phyloP scores from a whole-genome alignment of 2,329 filamentous ascomycete species.

The Sarocladium kiliense region DNA sequence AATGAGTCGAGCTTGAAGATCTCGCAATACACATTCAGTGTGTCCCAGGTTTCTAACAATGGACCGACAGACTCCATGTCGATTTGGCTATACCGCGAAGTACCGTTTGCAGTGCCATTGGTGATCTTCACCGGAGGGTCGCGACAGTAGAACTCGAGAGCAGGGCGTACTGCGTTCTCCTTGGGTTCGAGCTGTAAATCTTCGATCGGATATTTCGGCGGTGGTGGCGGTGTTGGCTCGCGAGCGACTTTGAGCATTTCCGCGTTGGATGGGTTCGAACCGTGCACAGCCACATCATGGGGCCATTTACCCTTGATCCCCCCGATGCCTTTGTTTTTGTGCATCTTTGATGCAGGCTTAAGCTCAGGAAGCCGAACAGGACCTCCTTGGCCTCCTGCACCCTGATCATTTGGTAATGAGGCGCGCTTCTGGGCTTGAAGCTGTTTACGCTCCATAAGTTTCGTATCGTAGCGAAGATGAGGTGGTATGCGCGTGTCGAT shows the following conservation, averaged over 20 bases:
- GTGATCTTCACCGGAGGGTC: constrained; percentile 42
- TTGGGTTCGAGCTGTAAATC: constrained; percentile 77
- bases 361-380: constrained; percentile 63
- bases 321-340: constrained; percentile 47
- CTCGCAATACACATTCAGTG: constrained; percentile 95
- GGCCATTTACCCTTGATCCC: constrained; percentile 34
- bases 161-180: constrained; percentile 62
- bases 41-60: constrained; percentile 90
- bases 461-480: constrained; percentile 76
- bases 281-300: constrained; percentile 21
- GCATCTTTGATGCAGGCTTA: constrained; percentile 66
- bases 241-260: constrained; percentile 23
- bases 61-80: constrained; percentile 80
- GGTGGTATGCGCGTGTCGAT: constrained; percentile 84
- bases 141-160: constrained; percentile 70
- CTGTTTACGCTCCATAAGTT: constrained; percentile 71
- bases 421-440: constrained; percentile 62
- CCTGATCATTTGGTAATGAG: constrained; percentile 36
- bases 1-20: constrained; percentile 94
- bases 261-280: constrained; percentile 39
- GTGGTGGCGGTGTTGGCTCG: constrained; percentile 60
- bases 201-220: constrained; percentile 92
- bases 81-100: constrained; percentile 42
- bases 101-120: constrained; percentile 10
- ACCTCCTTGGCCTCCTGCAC: constrained; percentile 31